These are phyloP conservation scores for Crithidia brevicula DNA, from an alignment of 208 protist species.

Conservation along the genomic window DNA sequence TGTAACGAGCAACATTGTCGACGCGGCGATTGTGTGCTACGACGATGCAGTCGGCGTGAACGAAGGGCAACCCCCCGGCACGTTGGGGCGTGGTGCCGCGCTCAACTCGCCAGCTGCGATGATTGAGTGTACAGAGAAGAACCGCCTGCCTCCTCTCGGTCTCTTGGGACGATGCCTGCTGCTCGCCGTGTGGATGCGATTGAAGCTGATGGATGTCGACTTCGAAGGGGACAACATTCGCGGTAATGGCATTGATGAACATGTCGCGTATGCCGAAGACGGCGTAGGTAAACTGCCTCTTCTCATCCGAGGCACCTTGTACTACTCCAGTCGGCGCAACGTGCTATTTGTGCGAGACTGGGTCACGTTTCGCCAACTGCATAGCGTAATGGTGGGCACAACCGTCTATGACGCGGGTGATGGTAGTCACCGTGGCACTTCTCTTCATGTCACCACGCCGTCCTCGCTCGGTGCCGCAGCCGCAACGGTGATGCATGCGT, in stretches of 20 bases:
- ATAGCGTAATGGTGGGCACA: conserved; percentile 1
- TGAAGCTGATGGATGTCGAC: conserved; percentile 18
- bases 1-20: too few relatives aligned
- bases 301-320: conserved; percentile 11
- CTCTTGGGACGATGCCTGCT: conserved; percentile 23
- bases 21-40: conserved; percentile 9
- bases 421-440: too few relatives aligned
- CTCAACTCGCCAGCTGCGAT: too few relatives aligned
- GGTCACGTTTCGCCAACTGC: conserved; percentile 14
- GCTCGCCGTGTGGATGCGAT: conserved; percentile 24
- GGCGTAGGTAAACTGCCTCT: too few relatives aligned
- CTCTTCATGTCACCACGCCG: neutral
- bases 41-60: too few relatives aligned
- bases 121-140: too few relatives aligned
- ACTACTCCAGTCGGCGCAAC: conserved; percentile 26
- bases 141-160: conserved; percentile 2
- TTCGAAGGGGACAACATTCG: neutral
- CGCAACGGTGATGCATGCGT: neutral
- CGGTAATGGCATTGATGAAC: neutral
- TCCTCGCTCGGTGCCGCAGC: neutral
- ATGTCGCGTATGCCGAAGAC: too few relatives aligned
- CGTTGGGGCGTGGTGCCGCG: too few relatives aligned
- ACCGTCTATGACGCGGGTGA: neutral
- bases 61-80: too few relatives aligned
- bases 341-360: conserved; percentile 30